Conservation (phyloP, 768 basidiomycete genomes). For the Pulveroboletus ravenelii region DNA sequence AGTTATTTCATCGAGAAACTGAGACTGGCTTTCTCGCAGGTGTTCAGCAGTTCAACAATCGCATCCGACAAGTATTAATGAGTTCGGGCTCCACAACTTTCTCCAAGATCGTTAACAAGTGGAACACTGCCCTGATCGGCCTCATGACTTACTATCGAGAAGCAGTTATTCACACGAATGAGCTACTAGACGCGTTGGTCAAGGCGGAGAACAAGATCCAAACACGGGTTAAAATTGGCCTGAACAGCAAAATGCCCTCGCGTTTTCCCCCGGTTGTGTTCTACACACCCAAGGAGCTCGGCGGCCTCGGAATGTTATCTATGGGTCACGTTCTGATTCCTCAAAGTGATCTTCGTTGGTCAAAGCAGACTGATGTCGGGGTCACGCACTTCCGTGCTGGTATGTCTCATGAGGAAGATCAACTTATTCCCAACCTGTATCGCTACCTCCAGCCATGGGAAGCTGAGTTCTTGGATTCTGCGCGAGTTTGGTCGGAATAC, state of each 20-base stretch:
- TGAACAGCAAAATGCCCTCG: constrained; percentile 99
- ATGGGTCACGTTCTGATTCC: constrained; percentile 99
- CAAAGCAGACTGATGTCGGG: constrained; percentile 95
- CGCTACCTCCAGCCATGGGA: constrained; percentile 98
- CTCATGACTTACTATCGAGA: constrained; percentile 98
- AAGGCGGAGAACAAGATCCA: constrained; percentile 99
- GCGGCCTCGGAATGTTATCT: constrained; percentile 97
- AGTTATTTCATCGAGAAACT: not conserved
- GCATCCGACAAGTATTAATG: constrained; percentile 95
- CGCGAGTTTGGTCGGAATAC: constrained; percentile 98
- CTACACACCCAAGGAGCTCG: constrained; percentile 97
- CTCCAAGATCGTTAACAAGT: constrained; percentile 98
- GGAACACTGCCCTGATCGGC: constrained; percentile 94
- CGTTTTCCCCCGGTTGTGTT: constrained; percentile 97
- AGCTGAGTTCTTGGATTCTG: constrained; percentile 95
- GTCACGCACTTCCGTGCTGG: constrained; percentile 99
- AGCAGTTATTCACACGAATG: constrained; percentile 95
- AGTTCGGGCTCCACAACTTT: constrained; percentile 98
- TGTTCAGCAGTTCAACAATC: constrained; percentile 96
- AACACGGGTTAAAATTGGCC: constrained; percentile 98
- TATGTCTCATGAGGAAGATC: constrained; percentile 94
- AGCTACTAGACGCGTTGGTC: constrained; percentile 90
- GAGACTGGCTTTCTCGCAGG: constrained; percentile 37
- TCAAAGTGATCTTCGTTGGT: constrained; percentile 96
- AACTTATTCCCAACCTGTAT: constrained; percentile 95